Percentiles rank a stretch among this genome's conserved stretches.
Evolutionary conservation across 768 basidiomycete genomes (phyloP).

Genomic region (Boletus eberwhitei): DNA sequence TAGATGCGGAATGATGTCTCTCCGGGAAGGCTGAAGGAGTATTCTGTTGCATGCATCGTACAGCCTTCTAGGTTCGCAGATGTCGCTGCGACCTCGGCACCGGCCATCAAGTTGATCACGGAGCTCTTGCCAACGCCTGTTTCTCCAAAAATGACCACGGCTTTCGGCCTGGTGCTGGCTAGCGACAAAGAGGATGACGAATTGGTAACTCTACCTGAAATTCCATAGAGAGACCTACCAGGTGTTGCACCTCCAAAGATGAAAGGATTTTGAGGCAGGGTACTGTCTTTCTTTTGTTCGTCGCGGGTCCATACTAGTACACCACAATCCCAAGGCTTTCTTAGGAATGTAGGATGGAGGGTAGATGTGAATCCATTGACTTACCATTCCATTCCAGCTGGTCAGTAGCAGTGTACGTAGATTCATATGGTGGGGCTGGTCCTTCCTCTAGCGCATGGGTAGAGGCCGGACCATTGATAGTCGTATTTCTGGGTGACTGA

Average conservation of each 20-base stretch:
- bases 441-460: too few species aligned
- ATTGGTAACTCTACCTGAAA: not conserved
- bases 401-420: too few species aligned
- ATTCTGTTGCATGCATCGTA: not conserved
- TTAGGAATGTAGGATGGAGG: too few species aligned
- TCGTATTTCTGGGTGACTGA: not conserved
- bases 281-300: not conserved
- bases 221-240: not conserved
- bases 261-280: not conserved
- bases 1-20: not conserved
- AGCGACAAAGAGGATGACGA: too few species aligned
- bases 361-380: too few species aligned
- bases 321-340: not conserved
- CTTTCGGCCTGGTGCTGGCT: not conserved
- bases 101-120: conserved; percentile 6
- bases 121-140: conserved; percentile 7
- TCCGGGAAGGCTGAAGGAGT: not conserved
- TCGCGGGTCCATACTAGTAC: not conserved
- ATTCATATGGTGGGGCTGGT: not conserved
- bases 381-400: too few species aligned
- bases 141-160: conserved; percentile 2
- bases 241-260: not conserved
- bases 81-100: not conserved
- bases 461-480: too few species aligned
- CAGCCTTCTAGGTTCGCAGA: conserved; percentile 1